A percentile compares a stretch with the other conserved stretches of the same genome.
Evolutionary conservation across 2,329 filamentous ascomycete genomes (phyloP).

Genomic region (Aureobasidium leucospermi): DNA sequence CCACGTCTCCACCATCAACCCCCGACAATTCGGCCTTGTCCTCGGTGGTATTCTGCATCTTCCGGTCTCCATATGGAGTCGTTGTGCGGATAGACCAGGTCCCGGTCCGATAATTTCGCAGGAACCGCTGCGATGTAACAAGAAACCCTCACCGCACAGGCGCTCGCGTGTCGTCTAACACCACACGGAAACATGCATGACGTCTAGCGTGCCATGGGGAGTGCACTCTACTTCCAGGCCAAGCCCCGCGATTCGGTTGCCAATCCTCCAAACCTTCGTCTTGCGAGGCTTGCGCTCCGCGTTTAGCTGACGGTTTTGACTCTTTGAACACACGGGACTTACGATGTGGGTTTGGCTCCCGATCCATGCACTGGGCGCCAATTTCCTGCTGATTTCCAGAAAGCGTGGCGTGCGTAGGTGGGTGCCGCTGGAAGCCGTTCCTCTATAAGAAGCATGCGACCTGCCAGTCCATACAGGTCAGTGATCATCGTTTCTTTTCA

Average conservation of each 20-base stretch:
- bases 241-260: slow-evolving; percentile 3
- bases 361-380: slow-evolving; percentile 12
- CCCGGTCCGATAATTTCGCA: background rate
- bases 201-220: slow-evolving; percentile 12
- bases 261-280: background rate
- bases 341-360: background rate
- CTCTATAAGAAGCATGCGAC: slow-evolving; percentile 4
- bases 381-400: background rate
- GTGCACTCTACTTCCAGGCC: background rate
- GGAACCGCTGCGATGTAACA: background rate
- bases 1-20: slow-evolving; percentile 3
- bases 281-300: background rate
- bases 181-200: slow-evolving; percentile 4
- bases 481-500: background rate
- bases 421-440: background rate
- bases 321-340: background rate
- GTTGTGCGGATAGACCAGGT: background rate
- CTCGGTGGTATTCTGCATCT: slow-evolving; percentile 6
- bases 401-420: slow-evolving; percentile 10
- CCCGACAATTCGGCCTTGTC: slow-evolving; percentile 9
- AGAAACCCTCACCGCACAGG: background rate
- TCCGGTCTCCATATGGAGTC: slow-evolving; percentile 5
- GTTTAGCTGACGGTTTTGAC: background rate
- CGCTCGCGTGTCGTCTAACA: slow-evolving; percentile 1
- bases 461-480: background rate